Evolutionary conservation across 163 green algal genomes (phyloP).

Genomic region (Chlamydomonas reinhardtii): DNA sequence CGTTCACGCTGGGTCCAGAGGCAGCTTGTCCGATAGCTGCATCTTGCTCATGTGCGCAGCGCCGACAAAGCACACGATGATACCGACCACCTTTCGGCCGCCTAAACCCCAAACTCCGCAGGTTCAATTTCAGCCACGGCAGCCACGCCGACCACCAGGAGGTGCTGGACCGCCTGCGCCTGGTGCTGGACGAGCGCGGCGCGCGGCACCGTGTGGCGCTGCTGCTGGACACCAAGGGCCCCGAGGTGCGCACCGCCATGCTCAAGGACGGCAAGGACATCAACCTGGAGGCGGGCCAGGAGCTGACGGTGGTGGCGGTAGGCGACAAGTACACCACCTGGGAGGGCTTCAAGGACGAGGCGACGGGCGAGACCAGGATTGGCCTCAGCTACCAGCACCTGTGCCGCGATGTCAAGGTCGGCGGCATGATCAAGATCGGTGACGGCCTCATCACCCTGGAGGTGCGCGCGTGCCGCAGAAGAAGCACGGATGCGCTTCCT

Average conservation of each 20-base stretch:
- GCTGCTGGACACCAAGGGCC: constrained; percentile 77
- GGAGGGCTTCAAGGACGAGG: constrained; percentile 65
- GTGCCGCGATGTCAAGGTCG: constrained; percentile 62
- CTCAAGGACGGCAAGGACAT: constrained; percentile 67
- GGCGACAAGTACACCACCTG: constrained; percentile 66
- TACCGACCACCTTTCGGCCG: too few species aligned
- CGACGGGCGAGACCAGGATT: constrained; percentile 68
- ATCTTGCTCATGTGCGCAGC: too few species aligned
- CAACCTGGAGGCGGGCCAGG: constrained; percentile 62
- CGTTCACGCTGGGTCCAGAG: too few species aligned
- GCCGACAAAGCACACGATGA: too few species aligned
- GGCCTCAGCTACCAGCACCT: constrained; percentile 69
- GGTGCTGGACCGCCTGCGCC: constrained; percentile 49
- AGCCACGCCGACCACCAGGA: constrained; percentile 47
- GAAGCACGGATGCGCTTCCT: too few species aligned
- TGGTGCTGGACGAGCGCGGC: constrained; percentile 22
- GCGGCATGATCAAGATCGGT: constrained; percentile 65
- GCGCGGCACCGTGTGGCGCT: constrained; percentile 28
- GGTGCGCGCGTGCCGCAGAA: neutral
- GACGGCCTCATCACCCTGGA: constrained; percentile 48
- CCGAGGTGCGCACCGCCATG: constrained; percentile 73
- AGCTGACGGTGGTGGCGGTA: constrained; percentile 68
- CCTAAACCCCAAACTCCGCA: too few species aligned
- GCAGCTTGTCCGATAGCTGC: too few species aligned
- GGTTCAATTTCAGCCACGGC: constrained; percentile 55